Evolutionary conservation across 441 rosid genomes (phyloP), one percentile per base, ranked within the genome.

Genomic region (Monsonia emarginata): DNA sequence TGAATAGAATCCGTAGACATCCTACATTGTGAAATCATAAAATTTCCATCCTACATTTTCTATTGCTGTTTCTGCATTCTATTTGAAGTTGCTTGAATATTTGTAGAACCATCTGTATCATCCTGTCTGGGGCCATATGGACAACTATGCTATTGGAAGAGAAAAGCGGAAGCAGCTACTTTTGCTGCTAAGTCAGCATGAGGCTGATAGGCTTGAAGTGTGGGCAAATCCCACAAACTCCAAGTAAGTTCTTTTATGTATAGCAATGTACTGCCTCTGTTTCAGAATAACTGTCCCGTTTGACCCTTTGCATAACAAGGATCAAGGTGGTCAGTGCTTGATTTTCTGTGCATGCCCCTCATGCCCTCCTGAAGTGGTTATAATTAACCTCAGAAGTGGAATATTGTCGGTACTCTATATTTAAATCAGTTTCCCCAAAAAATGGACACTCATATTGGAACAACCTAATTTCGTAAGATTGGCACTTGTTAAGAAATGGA

Each of bases 51-150:
- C 22, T 11, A 54, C 24, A 24, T 24, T 22, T 54, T 48, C n/a
- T 46, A 4, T 8, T n/a, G 57, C 24, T 24, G 16, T 27, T 13
- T 67, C 27, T 68, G 66, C 42, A 59, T 48, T 67, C 59, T 73
- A 69, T 71, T 73, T 70, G 30, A 70, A 56, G 31, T 74, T 27
- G 38, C 61, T 52, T 46, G 9, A 69, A 70, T 65, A 69, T 68
- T 68, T 82, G 76, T 86, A 94, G 99, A 83, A 74, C 69, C 81
- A 79, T 75, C 90, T 80, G 48, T 75, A 66, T 78, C 99, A 91
- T 72, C 99, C 97, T 8, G 87, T 91, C 68, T 95, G 99, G 99
- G 99, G 99, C 72, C 85, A 88, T 73, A 82, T 91, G 87, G 97
- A 86, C 69, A 88, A 86, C 75, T 88, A 88, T 80, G 75, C 77